Evolutionary conservation across 805 yeast species (phyloP).

Genomic region (Starmerella apis): DNA sequence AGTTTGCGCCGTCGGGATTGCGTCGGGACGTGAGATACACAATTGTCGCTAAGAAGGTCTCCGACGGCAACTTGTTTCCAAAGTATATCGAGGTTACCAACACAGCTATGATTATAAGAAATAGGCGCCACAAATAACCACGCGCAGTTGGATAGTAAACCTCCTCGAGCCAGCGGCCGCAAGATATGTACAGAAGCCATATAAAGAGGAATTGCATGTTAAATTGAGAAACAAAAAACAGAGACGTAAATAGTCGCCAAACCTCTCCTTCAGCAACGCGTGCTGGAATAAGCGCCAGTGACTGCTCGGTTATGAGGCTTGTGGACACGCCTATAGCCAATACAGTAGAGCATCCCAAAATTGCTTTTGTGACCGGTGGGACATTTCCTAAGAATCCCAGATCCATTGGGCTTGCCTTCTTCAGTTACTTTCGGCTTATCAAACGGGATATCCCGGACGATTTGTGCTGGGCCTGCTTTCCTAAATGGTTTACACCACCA

Average conservation of each 20-base stretch:
- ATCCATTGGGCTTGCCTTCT: constrained; percentile 17
- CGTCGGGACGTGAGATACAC: constrained; percentile 42
- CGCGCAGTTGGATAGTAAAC: constrained; percentile 28
- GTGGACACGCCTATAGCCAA: constrained; percentile 20
- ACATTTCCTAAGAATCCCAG: constrained; percentile 28
- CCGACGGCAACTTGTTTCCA: constrained; percentile 25
- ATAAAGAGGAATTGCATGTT: constrained; percentile 5
- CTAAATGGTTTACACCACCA: background rate
- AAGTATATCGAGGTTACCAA: constrained; percentile 30
- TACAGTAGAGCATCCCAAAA: constrained; percentile 31
- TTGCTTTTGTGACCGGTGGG: constrained; percentile 40
- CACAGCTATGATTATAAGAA: constrained; percentile 28
- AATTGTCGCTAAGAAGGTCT: constrained; percentile 33
- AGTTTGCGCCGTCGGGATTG: constrained; percentile 37
- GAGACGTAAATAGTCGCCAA: constrained; percentile 19
- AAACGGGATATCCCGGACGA: too few relatives aligned
- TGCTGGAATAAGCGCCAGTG: constrained; percentile 14
- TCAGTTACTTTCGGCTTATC: too few relatives aligned
- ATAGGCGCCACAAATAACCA: constrained; percentile 16
- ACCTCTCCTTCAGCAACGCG: constrained; percentile 18
- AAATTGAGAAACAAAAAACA: constrained; percentile 13
- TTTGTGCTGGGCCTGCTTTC: background rate
- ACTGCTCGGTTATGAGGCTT: constrained; percentile 10
- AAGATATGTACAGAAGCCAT: constrained; percentile 1
- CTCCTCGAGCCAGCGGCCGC: constrained; percentile 29